Base-by-base conservation (phyloP, 164 flowering plant species). In the Magnolia changhungtana region DNA sequence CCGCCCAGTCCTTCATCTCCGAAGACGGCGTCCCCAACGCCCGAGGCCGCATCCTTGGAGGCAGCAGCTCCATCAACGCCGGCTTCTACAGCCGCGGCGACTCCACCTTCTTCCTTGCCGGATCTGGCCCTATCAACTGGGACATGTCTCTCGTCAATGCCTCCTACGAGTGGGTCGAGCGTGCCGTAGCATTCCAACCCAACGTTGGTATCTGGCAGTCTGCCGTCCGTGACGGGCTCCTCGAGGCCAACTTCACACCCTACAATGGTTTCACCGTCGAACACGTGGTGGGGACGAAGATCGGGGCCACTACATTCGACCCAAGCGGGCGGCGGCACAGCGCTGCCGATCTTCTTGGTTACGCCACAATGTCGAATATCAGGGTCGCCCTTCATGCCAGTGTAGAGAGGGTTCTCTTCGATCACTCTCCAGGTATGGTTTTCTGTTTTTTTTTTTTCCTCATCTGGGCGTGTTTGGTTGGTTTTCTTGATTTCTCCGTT, bases 1-100 rank as follows among this genome's bases (percentile, higher is more conserved):
- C 97, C 0, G 90, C 94, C 3, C 91, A 96, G 67, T 78, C 89
- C 55, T 94, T 96, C 83, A 85, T 80, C 7, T 94, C 98, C 0
- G 94, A 89, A 63, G 97, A 94, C 4, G 99, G 98, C 1, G 95
- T 96, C 9, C 89, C 87, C 0, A 96, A 94, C 68, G 89, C 94
- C 63, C 74, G 98, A 66, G 99, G 95, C 0, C 82, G 98, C 5
- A 86, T 96, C 73, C 93, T 95, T 13, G 99, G 99, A 0, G 99
- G 99, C 8, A 91, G 98, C 79, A 90, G 92, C 67, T 88, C 90
- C 55, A 89, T 95, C 20, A 95, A 95, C 72, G 98, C 99, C 0
- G 98, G 99, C 0, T 93, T 93, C 77, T 95, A 95, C 78, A 88
- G 90, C 76, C 73, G 98, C 69, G 96, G 91, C 0, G 89, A 87